Evolutionary conservation across 108 stramenopile genomes (phyloP), one percentile per base, ranked within the genome.

Genomic region (Pseudonitzschia multistriata): DNA sequence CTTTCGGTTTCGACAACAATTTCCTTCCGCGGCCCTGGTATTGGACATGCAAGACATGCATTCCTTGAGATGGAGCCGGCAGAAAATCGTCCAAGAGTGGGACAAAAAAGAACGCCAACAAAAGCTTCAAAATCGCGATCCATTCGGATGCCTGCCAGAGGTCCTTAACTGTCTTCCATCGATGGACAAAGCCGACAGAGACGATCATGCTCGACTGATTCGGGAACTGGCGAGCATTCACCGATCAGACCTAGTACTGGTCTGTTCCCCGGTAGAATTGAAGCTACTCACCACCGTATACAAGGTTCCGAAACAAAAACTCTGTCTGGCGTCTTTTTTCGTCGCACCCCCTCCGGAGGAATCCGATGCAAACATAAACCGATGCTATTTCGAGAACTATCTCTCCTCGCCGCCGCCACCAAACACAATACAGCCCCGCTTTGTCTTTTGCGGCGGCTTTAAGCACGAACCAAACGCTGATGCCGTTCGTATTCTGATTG

Each of bases 11-110:
- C 72, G 68, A 17, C 61, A 85, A 35, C 7, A 31, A 27, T 63
- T 69, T 67, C 84, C 84, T 2, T 28, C 80, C n/a, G 74, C 81
- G 1, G 36, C 86, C 19, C 72, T 83, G 31, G 74, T 94, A 28
- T 57, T 94, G 49, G 93, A 94, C 67, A 94, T 89, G 84, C 92
- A 94, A 73, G 93, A 94, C 72, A 73, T 91, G 70, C 93, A 94
- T 79, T 76, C 84, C 35, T 67, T 94, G 49, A 75, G 93, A 28
- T 19, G 55, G 30, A 65, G 62, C 0, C 74, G 90, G 24, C 85
- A 91, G 60, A 56, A 27, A 31, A 27, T 82, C 13, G 80, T 87
- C 3, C 59, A 81, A 63, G 52, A 77, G 52, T 60, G 30, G 42
- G 73, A 74, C 45, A 48, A 39, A 24, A n/a, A 24, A 19, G 17